phyloP scores from a whole-genome alignment of 2,329 filamentous ascomycete genomes.

The Xylariales sp. region DNA sequence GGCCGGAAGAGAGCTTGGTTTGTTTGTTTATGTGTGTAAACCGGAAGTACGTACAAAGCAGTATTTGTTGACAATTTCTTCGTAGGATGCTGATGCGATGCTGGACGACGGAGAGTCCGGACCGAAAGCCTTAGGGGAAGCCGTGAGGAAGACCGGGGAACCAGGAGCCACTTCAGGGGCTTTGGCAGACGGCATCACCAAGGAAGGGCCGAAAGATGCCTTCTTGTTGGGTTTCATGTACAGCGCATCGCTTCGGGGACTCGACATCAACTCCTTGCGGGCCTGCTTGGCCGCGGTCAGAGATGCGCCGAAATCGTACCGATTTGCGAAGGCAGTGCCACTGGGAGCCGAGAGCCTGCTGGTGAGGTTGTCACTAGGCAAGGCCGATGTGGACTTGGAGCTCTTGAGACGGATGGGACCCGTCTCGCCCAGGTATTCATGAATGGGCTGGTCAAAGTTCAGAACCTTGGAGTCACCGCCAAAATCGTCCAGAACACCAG shows the following conservation, averaged over 20 bases:
- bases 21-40: too few relatives aligned
- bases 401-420: constrained; percentile 65
- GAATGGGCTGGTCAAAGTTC: constrained; percentile 55
- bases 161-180: constrained; percentile 6
- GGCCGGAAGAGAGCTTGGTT: too few relatives aligned
- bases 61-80: constrained; percentile 97
- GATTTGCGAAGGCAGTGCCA: constrained; percentile 78
- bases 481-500: constrained; percentile 67
- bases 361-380: constrained; percentile 59
- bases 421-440: constrained; percentile 61
- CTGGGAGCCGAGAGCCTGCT: constrained; percentile 49
- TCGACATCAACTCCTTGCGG: constrained; percentile 59
- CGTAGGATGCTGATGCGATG: constrained; percentile 85
- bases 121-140: too few relatives aligned
- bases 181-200: constrained; percentile 7
- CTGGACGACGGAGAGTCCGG: constrained; percentile 34
- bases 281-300: constrained; percentile 76
- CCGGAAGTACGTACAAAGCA: constrained; percentile 88
- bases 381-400: constrained; percentile 57
- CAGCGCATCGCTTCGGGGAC: constrained; percentile 46
- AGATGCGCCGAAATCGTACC: constrained; percentile 95
- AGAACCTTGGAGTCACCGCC: constrained; percentile 51
- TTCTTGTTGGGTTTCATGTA: constrained; percentile 51
- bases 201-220: constrained; percentile 17
- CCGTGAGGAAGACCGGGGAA: constrained; percentile 35